Conservation (phyloP, 2,329 filamentous ascomycete species). For the Orbilia blumenaviensis region DNA sequence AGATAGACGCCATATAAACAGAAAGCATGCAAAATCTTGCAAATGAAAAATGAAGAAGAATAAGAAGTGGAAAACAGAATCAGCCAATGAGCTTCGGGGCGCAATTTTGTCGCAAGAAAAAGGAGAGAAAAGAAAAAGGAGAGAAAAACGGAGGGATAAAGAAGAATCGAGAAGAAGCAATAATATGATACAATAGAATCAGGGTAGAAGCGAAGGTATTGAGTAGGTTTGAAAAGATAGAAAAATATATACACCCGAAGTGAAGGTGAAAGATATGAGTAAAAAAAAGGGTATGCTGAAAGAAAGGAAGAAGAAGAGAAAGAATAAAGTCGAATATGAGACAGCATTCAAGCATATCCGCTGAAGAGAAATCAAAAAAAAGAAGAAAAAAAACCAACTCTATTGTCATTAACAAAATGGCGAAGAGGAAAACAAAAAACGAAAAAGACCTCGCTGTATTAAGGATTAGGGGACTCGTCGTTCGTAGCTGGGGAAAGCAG, state of each 20-base stretch:
- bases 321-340: background rate
- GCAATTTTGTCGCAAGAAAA: background rate
- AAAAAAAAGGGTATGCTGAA: constrained; percentile 49
- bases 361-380: background rate
- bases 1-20: constrained; percentile 25
- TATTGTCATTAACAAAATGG: constrained; percentile 9
- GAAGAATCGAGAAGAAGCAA: constrained; percentile 33
- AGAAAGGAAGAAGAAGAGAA: constrained; percentile 66
- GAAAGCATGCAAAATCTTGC: background rate
- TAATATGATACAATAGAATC: constrained; percentile 57
- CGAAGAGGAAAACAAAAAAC: background rate
- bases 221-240: constrained; percentile 15
- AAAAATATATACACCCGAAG: constrained; percentile 46
- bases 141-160: constrained; percentile 10
- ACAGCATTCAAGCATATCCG: constrained; percentile 1
- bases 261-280: constrained; percentile 30
- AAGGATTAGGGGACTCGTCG: constrained; percentile 11
- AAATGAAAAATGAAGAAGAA: background rate
- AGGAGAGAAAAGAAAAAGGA: background rate
- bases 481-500: constrained; percentile 9
- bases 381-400: constrained; percentile 1
- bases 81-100: no score
- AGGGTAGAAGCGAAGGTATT: constrained; percentile 59
- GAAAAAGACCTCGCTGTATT: constrained; percentile 10
- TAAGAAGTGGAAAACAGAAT: background rate